These are phyloP conservation scores for Aspergillus coremiiformis DNA, from an alignment of 495 filamentous ascomycete species.

Conservation along the genomic window DNA sequence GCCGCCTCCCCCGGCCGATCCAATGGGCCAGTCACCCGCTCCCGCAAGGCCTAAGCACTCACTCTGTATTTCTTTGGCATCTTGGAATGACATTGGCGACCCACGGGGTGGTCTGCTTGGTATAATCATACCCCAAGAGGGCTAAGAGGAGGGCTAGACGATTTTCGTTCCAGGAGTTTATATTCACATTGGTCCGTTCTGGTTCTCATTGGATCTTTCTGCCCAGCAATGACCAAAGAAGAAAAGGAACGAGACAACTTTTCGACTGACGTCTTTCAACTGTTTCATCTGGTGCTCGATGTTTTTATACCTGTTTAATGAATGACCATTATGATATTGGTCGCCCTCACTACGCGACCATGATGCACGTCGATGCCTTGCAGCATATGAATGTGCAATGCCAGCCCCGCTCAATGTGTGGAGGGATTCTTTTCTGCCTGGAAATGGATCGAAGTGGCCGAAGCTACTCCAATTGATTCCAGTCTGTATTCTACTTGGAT, in stretches of 20 bases:
- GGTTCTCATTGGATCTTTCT: not conserved
- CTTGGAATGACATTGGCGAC: not conserved
- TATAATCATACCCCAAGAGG: not conserved
- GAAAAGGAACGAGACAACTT: not conserved
- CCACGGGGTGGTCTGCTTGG: not conserved
- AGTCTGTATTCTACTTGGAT: constrained; percentile 18
- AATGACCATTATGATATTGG: constrained; percentile 41
- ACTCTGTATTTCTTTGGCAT: not conserved
- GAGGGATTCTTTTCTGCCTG: constrained; percentile 10
- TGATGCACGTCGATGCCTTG: constrained; percentile 19
- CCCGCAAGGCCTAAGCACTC: constrained; percentile 40
- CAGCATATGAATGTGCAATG: constrained; percentile 12
- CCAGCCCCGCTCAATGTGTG: constrained; percentile 10
- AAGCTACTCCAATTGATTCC: constrained; percentile 1
- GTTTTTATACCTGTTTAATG: constrained; percentile 38
- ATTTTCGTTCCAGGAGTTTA: not conserved
- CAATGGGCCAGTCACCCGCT: constrained; percentile 42
- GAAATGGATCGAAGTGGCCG: not conserved
- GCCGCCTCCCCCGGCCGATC: constrained; percentile 31
- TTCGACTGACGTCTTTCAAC: not conserved
- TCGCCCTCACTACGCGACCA: constrained; percentile 25
- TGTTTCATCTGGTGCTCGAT: constrained; percentile 11
- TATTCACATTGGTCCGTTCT: not conserved
- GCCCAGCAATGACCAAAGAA: not conserved
- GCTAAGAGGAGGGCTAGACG: not conserved